phyloP scores from a whole-genome alignment of 2,329 filamentous ascomycete genomes.

The Colletotrichum sp. region DNA sequence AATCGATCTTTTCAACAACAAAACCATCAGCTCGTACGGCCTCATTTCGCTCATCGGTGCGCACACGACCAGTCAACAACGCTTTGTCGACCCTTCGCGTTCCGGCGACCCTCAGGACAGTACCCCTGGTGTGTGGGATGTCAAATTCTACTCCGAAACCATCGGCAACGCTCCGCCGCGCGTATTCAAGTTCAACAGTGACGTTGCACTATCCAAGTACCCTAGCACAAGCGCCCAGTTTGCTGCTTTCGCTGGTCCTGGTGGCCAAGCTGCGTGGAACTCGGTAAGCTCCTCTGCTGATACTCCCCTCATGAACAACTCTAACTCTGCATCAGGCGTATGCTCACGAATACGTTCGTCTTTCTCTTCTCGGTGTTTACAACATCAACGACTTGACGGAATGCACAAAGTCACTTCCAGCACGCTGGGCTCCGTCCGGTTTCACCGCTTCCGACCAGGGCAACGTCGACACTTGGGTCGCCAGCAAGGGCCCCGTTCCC shows the following conservation, averaged over 20 bases:
- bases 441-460: conserved; percentile 8
- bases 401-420: conserved; percentile 56
- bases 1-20: conserved; percentile 53
- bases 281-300: conserved; percentile 29
- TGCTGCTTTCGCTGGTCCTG: conserved; percentile 35
- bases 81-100: conserved; percentile 43
- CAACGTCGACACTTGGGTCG: conserved; percentile 12
- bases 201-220: conserved; percentile 42
- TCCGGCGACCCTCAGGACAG: conserved; percentile 54
- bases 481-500: not conserved
- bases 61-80: conserved; percentile 56
- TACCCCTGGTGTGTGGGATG: conserved; percentile 54
- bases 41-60: conserved; percentile 60
- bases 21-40: conserved; percentile 57
- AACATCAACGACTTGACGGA: conserved; percentile 61
- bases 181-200: conserved; percentile 46
- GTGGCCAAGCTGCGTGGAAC: conserved; percentile 44
- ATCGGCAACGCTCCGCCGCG: conserved; percentile 31
- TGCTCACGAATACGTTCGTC: conserved; percentile 55
- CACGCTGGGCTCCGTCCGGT: conserved; percentile 15
- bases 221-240: conserved; percentile 41
- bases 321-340: conserved; percentile 40
- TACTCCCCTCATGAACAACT: too few species aligned
- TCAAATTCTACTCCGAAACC: conserved; percentile 52
- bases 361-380: conserved; percentile 59